Percentiles rank a stretch among this genome's conserved stretches.
These are phyloP conservation scores for Corylus heterophylla DNA, from an alignment of 306 rosid genomes.

Conservation along the genomic window DNA sequence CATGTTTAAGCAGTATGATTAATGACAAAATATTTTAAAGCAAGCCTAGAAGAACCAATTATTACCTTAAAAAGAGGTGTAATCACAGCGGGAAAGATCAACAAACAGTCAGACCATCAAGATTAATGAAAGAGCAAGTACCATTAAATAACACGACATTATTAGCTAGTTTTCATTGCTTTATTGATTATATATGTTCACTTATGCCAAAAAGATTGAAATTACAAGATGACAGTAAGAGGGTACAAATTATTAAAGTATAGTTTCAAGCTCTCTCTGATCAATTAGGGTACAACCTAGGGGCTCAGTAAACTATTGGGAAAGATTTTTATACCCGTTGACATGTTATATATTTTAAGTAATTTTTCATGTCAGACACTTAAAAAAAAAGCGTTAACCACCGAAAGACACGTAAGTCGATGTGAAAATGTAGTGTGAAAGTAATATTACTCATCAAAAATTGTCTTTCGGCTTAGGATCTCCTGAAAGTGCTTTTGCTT, in stretches of 20 bases:
- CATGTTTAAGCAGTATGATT: conserved; percentile 7
- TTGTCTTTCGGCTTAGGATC: no score
- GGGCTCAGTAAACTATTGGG: no score
- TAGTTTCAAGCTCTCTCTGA: no score
- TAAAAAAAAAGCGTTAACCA: no score
- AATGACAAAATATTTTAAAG: conserved; percentile 12
- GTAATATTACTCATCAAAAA: no score
- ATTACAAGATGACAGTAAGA: background rate
- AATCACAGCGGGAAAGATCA: conserved; percentile 10
- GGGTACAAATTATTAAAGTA: background rate
- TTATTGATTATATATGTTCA: background rate
- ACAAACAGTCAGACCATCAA: background rate
- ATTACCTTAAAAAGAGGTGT: conserved; percentile 17
- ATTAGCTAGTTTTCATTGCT: background rate
- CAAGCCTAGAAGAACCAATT: conserved; percentile 23
- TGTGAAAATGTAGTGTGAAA: no score
- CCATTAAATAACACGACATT: background rate
- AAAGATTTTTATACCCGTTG: no score
- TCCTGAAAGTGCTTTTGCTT: no score
- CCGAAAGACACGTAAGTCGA: no score
- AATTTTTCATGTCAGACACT: no score
- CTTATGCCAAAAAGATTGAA: background rate
- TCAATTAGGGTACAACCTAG: no score
- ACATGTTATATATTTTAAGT: no score
- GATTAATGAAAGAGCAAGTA: background rate